Conservation (phyloP, 2,329 filamentous ascomycete species). For the Colletotrichum orchidophilum region DNA sequence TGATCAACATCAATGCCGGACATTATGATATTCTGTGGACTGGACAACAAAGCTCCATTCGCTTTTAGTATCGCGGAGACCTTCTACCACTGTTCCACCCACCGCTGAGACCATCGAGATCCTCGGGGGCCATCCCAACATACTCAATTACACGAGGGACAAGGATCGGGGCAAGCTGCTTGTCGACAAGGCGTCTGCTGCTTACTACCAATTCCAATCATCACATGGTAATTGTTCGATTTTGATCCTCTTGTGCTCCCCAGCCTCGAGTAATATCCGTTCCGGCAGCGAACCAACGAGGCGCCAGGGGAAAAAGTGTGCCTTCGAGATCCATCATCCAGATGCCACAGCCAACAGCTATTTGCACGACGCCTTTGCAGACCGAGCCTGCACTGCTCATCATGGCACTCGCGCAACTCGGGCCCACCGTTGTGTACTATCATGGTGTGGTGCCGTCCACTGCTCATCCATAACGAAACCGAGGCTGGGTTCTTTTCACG, state of each 20-base stretch:
- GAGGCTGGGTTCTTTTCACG: background rate
- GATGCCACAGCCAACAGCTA: background rate
- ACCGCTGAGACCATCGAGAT: slow-evolving; percentile 5
- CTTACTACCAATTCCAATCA: background rate
- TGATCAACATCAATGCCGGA: background rate
- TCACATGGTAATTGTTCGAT: slow-evolving; percentile 24
- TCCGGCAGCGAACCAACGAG: background rate
- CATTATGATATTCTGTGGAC: background rate
- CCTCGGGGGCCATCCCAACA: slow-evolving; percentile 5
- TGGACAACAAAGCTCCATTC: background rate
- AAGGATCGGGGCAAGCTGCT: background rate
- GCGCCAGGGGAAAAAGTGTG: background rate
- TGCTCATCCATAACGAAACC: background rate
- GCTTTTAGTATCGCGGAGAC: background rate
- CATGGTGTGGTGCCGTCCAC: background rate
- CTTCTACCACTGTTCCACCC: background rate
- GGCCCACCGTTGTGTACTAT: background rate
- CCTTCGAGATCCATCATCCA: background rate
- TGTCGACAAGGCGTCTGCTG: background rate
- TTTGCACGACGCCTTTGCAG: background rate
- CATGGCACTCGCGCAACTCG: slow-evolving; percentile 1
- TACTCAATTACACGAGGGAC: background rate
- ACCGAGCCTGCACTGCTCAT: background rate
- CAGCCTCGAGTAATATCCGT: slow-evolving; percentile 3
- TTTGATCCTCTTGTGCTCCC: background rate